Conservation (phyloP, 805 yeast species). For the Huiozyma naganishii region DNA sequence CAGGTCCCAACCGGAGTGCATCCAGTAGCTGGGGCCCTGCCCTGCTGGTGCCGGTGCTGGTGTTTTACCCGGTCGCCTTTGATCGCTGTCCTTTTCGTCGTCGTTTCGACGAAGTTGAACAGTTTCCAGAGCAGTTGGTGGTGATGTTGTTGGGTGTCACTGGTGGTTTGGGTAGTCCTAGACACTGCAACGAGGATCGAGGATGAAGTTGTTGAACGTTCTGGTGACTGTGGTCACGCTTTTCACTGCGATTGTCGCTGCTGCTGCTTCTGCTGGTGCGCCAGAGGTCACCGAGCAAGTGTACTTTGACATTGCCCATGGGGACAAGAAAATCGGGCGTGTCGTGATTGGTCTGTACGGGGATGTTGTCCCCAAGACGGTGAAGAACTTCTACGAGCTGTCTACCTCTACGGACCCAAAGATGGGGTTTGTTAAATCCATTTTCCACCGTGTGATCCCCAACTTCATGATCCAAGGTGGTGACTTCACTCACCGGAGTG, state of each 20-base stretch:
- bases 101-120: too few relatives aligned
- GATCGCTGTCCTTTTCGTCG: too few relatives aligned
- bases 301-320: constrained; percentile 77
- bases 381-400: constrained; percentile 75
- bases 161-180: too few relatives aligned
- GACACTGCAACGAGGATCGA: too few relatives aligned
- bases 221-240: background rate
- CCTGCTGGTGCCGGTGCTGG: background rate
- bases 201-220: too few relatives aligned
- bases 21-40: constrained; percentile 3
- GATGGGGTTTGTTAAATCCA: constrained; percentile 49
- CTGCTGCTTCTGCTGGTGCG: constrained; percentile 11
- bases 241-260: constrained; percentile 1
- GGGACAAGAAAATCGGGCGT: constrained; percentile 67
- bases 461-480: constrained; percentile 76
- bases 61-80: too few relatives aligned
- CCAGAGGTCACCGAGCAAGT: constrained; percentile 58
- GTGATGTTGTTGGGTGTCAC: background rate
- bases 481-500: constrained; percentile 59
- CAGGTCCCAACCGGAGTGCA: constrained; percentile 24
- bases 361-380: constrained; percentile 77
- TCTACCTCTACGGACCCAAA: constrained; percentile 64
- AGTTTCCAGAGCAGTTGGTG: background rate
- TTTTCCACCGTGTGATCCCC: constrained; percentile 65
- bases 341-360: constrained; percentile 84